Base-by-base conservation (phyloP, 306 rosid species). In the Quercus agrifolia region DNA sequence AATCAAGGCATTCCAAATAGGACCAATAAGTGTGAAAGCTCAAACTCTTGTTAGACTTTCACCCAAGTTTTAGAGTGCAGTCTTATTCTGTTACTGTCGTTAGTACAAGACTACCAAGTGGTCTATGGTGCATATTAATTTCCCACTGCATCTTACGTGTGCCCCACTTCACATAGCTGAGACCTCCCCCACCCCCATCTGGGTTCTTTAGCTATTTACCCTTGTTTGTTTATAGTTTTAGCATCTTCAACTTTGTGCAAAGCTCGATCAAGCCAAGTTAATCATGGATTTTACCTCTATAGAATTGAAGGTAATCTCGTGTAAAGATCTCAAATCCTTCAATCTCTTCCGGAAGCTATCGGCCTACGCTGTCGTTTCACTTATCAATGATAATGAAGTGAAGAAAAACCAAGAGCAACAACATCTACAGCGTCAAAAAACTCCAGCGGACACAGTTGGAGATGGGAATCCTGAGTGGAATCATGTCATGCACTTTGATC, bases 381-480 rank as follows among this genome's bases (percentile, higher is more conserved):
- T 67, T n/a, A 13, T 19, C 64, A 27, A 23, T 72, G 74, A 74
- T 21, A 56, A 84, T 17, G 70, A 77, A 20, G 25, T 23, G 58
- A 64, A 81, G 54, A 64, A 59, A 59, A 67, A 67, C 8, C 52
- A 9, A 9, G 72, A 67, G 18, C 52, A 67, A 67, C 6, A 56
- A 18, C 23, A 20, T 23, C 73, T 74, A 6, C 88, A 70, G 76
- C 80, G 20, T 21, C 88, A 85, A 74, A 81, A 79, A 38, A 81
- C 83, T 6, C 83, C 83, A 21, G 78, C 73, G 1, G 83, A 78
- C 74, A 75, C 73, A 70, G 83, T 70, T 5, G 77, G 82, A 6
- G 81, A 77, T 56, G 58, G 74, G 27, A 77, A 74, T 59, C 87
- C 85, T 13, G 88, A 81, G 55, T 85, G 88, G 85, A 78, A 85